Conservation (phyloP, 192 early-diverging fungal species). For the Pilaira anomala region DNA sequence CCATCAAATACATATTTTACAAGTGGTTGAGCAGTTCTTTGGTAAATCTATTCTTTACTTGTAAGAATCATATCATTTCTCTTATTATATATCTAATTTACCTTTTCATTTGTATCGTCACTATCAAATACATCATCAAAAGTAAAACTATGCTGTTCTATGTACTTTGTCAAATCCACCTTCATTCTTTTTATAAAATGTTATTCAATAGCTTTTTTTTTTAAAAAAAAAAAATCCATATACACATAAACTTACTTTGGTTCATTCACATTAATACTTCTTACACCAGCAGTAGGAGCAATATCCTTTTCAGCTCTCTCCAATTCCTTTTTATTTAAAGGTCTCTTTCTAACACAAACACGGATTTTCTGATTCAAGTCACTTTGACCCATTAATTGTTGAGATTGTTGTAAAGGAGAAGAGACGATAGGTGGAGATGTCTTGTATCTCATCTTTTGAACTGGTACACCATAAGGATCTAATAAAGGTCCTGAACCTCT, state of each 20-base stretch:
- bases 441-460: not conserved
- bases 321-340: slow-evolving; percentile 85
- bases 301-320: slow-evolving; percentile 84
- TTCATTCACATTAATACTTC: slow-evolving; percentile 85
- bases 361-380: slow-evolving; percentile 85
- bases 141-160: slow-evolving; percentile 89
- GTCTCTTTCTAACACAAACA: slow-evolving; percentile 95
- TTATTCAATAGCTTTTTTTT: not conserved
- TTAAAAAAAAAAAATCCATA: not conserved
- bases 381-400: slow-evolving; percentile 29
- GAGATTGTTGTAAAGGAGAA: not conserved
- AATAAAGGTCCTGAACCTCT: slow-evolving; percentile 44
- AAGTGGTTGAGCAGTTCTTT: slow-evolving; percentile 87
- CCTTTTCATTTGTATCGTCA: slow-evolving; percentile 79
- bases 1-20: slow-evolving; percentile 94
- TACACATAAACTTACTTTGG: slow-evolving; percentile 70
- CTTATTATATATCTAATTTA: slow-evolving; percentile 25
- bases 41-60: slow-evolving; percentile 49
- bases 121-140: slow-evolving; percentile 98
- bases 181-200: slow-evolving; percentile 61
- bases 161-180: slow-evolving; percentile 94
- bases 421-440: not conserved
- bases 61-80: not conserved
- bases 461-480: slow-evolving; percentile 77
- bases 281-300: slow-evolving; percentile 57